Conservation (phyloP, 257 asterid genomes). For the Lavandula angustifolia region DNA sequence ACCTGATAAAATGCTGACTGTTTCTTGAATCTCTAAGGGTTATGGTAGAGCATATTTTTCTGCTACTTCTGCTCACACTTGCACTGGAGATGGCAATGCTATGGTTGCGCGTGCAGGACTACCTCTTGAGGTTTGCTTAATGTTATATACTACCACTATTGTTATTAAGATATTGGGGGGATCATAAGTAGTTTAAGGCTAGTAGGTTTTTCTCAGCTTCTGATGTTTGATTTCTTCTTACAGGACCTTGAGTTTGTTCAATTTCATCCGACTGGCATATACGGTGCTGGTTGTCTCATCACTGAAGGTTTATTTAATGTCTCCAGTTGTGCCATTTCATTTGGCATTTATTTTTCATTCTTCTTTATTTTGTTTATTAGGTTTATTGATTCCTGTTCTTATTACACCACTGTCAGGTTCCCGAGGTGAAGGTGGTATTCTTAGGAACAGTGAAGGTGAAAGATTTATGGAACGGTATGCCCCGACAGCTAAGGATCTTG, state of each 20-base stretch:
- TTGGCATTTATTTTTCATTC: slow-evolving; percentile 6
- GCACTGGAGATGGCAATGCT: slow-evolving; percentile 99
- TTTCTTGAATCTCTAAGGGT: slow-evolving; percentile 55
- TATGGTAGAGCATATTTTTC: slow-evolving; percentile 96
- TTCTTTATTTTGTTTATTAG: slow-evolving; percentile 11
- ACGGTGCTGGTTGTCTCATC: slow-evolving; percentile 98
- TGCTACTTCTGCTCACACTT: slow-evolving; percentile 99
- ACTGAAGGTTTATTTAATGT: slow-evolving; percentile 70
- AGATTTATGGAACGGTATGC: slow-evolving; percentile 99
- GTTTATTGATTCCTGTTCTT: slow-evolving; percentile 21
- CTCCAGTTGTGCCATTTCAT: not conserved
- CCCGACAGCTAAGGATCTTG: slow-evolving; percentile 99
- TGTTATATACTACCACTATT: slow-evolving; percentile 16
- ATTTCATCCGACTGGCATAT: slow-evolving; percentile 97
- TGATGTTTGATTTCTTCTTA: slow-evolving; percentile 27
- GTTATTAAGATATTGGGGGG: not conserved
- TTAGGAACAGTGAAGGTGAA: slow-evolving; percentile 98
- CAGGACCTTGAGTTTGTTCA: slow-evolving; percentile 99
- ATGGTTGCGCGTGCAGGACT: slow-evolving; percentile 99
- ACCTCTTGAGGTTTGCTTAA: slow-evolving; percentile 76
- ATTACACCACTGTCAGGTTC: slow-evolving; percentile 58
- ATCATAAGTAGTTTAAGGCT: not conserved
- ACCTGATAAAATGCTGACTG: slow-evolving; percentile 14
- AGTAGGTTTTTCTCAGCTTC: slow-evolving; percentile 22
- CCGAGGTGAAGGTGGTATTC: slow-evolving; percentile 99